Conservation (phyloP, 306 rosid species). For the Castanopsis chinensis region DNA sequence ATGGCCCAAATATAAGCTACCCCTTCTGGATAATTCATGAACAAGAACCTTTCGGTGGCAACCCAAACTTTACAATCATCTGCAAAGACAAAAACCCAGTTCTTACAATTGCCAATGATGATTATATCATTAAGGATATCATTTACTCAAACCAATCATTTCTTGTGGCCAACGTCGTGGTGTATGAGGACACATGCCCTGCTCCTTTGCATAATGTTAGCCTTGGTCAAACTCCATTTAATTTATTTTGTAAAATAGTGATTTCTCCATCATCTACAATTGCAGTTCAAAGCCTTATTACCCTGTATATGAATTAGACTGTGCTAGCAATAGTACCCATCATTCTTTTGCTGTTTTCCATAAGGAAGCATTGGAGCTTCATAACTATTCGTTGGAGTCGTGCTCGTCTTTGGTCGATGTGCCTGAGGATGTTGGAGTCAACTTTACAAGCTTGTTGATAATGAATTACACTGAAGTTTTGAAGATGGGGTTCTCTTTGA, state of each 20-base stretch:
- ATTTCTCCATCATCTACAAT: constrained; percentile 56
- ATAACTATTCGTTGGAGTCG: constrained; percentile 31
- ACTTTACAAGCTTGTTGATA: constrained; percentile 18
- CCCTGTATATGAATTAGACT: constrained; percentile 35
- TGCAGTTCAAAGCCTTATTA: constrained; percentile 44
- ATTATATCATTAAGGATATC: constrained; percentile 45
- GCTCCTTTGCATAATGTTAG: constrained; percentile 45
- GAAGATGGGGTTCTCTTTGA: constrained; percentile 64
- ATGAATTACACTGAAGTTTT: constrained; percentile 50
- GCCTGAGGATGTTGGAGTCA: constrained; percentile 28
- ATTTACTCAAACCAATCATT: constrained; percentile 48
- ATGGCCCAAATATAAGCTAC: constrained; percentile 49
- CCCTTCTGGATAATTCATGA: constrained; percentile 61
- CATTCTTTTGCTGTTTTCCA: constrained; percentile 59
- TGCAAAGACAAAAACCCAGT: constrained; percentile 46
- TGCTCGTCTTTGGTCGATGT: constrained; percentile 43
- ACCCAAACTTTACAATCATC: constrained; percentile 44
- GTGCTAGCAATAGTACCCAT: constrained; percentile 42
- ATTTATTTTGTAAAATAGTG: constrained; percentile 18
- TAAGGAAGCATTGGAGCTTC: constrained; percentile 29
- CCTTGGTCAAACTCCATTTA: constrained; percentile 49
- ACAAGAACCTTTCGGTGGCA: constrained; percentile 49
- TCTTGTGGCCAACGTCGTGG: constrained; percentile 29
- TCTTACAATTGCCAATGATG: constrained; percentile 41
- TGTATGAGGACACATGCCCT: constrained; percentile 40